These are phyloP conservation scores for Emmonsiellopsis sp. DNA, from an alignment of 2,329 filamentous ascomycete species.

Conservation along the genomic window DNA sequence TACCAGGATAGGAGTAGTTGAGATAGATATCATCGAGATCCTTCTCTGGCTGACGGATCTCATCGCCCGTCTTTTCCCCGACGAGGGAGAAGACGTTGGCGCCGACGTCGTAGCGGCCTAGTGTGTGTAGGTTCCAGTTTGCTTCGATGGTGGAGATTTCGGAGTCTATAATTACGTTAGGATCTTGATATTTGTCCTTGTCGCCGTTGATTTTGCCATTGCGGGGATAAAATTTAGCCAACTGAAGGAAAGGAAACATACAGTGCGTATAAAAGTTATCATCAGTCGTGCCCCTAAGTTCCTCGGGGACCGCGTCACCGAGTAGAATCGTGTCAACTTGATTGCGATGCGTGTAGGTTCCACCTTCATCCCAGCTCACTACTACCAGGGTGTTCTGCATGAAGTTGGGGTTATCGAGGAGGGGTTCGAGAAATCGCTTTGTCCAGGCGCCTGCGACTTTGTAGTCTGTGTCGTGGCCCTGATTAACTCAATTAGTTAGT, in stretches of 20 bases:
- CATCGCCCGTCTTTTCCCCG: slow-evolving; percentile 52
- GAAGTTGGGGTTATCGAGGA: slow-evolving; percentile 61
- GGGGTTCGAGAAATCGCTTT: slow-evolving; percentile 58
- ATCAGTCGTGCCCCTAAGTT: slow-evolving; percentile 61
- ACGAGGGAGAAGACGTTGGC: slow-evolving; percentile 61
- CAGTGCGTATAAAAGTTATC: slow-evolving; percentile 62
- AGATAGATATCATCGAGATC: slow-evolving; percentile 38
- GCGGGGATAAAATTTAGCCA: neutral
- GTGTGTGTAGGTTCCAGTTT: slow-evolving; percentile 61
- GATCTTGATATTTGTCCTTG: neutral
- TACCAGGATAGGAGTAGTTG: slow-evolving; percentile 48
- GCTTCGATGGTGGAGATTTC: slow-evolving; percentile 57
- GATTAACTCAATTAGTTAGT: neutral
- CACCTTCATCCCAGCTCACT: slow-evolving; percentile 72
- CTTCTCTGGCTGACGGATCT: slow-evolving; percentile 20
- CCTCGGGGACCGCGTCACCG: slow-evolving; percentile 60
- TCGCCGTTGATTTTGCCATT: neutral
- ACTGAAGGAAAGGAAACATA: neutral
- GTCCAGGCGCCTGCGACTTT: slow-evolving; percentile 62
- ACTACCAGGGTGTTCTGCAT: slow-evolving; percentile 67
- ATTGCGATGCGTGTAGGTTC: slow-evolving; percentile 59
- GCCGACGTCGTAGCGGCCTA: slow-evolving; percentile 63
- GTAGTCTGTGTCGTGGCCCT: neutral
- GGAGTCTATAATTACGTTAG: slow-evolving; percentile 35
- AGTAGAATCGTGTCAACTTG: slow-evolving; percentile 61